phyloP scores from a whole-genome alignment of 2,329 filamentous ascomycete species.

The Daldinia sp. region DNA sequence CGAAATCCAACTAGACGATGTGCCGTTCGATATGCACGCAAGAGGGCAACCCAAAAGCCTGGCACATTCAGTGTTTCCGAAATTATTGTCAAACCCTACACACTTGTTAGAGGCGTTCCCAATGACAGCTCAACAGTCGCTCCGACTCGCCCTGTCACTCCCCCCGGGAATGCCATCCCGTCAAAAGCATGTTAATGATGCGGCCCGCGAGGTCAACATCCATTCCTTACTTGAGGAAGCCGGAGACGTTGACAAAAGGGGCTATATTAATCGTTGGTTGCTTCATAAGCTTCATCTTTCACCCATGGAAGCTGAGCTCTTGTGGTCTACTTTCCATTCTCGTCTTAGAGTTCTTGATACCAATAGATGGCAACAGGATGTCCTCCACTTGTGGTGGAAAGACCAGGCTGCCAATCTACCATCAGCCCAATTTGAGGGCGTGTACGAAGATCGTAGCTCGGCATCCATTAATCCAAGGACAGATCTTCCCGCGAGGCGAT shows the following conservation, averaged over 20 bases:
- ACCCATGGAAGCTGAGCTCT: slow-evolving; percentile 54
- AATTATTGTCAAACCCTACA: slow-evolving; percentile 59
- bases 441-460: slow-evolving; percentile 34
- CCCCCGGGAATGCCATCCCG: slow-evolving; percentile 49
- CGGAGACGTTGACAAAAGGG: slow-evolving; percentile 50
- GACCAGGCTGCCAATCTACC: slow-evolving; percentile 46
- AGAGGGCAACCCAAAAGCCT: slow-evolving; percentile 43
- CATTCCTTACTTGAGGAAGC: slow-evolving; percentile 52
- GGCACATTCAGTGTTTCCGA: slow-evolving; percentile 53
- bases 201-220: slow-evolving; percentile 60
- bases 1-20: slow-evolving; percentile 53
- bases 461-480: slow-evolving; percentile 29
- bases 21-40: slow-evolving; percentile 24
- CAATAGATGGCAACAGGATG: slow-evolving; percentile 53
- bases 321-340: slow-evolving; percentile 51
- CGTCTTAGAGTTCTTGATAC: slow-evolving; percentile 47
- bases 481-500: slow-evolving; percentile 26
- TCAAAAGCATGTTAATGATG: slow-evolving; percentile 49
- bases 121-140: slow-evolving; percentile 52
- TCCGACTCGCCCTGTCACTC: slow-evolving; percentile 51
- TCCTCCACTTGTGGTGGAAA: slow-evolving; percentile 52
- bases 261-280: slow-evolving; percentile 62
- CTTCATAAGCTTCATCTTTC: slow-evolving; percentile 59
- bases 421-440: slow-evolving; percentile 23
- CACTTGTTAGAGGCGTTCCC: slow-evolving; percentile 53